Evolutionary conservation across 2,329 filamentous ascomycete genomes (phyloP).

Genomic region (Cryphonectria carpinicola): DNA sequence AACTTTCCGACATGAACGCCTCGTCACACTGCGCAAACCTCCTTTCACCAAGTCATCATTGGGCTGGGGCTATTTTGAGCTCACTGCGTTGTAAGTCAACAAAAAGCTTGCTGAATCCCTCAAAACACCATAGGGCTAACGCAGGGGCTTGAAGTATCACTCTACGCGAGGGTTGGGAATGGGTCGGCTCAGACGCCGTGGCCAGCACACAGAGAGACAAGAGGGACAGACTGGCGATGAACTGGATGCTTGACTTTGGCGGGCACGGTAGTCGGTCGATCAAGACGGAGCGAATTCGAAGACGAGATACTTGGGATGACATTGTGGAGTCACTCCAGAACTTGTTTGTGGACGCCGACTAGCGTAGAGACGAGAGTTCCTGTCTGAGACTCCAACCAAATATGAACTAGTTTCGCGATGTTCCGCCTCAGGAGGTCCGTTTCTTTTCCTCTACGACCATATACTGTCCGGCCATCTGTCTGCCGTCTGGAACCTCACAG

Average conservation of each 20-base stretch:
- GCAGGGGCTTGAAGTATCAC: conserved; percentile 5
- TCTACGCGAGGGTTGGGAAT: conserved; percentile 19
- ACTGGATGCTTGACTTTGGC: conserved; percentile 9
- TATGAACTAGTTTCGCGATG: too few relatives aligned
- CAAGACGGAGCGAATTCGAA: not conserved
- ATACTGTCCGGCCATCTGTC: too few relatives aligned
- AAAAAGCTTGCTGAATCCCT: not conserved
- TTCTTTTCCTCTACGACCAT: too few relatives aligned
- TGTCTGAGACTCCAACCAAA: too few relatives aligned
- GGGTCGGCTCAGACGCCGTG: conserved; percentile 1
- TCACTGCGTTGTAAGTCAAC: conserved; percentile 2
- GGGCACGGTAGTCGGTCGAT: conserved; percentile 6
- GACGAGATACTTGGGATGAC: not conserved
- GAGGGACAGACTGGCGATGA: conserved; percentile 10
- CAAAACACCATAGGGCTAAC: not conserved
- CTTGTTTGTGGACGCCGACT: not conserved
- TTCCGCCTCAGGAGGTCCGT: too few relatives aligned
- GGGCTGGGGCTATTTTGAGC: conserved; percentile 16
- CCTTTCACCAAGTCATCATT: conserved; percentile 19
- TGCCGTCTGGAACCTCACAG: too few relatives aligned
- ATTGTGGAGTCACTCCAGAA: conserved; percentile 2
- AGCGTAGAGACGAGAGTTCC: too few relatives aligned
- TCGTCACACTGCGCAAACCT: conserved; percentile 15
- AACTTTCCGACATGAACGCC: conserved; percentile 7
- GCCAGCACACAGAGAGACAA: not conserved